These are phyloP conservation scores for Erysiphe pulchra DNA, from an alignment of 2,329 filamentous ascomycete genomes.

Conservation along the genomic window DNA sequence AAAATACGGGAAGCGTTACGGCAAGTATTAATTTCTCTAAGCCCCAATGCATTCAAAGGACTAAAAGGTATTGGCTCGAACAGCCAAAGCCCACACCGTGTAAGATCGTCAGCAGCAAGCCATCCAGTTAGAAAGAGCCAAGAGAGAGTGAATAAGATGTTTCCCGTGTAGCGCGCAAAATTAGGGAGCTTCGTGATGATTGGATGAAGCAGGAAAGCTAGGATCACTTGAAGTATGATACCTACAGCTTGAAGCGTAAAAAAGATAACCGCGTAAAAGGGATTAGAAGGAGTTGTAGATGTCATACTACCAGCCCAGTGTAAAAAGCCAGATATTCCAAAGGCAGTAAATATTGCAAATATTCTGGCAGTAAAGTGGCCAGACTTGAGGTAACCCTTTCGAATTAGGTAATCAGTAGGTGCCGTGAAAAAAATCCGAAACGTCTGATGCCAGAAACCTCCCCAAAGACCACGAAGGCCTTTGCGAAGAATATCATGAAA, in stretches of 20 bases:
- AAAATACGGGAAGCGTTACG: too few species aligned
- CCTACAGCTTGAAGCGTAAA: constrained; percentile 47
- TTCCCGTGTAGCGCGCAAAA: constrained; percentile 24
- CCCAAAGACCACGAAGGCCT: constrained; percentile 64
- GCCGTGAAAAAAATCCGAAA: constrained; percentile 50
- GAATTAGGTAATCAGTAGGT: constrained; percentile 24
- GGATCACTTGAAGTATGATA: constrained; percentile 29
- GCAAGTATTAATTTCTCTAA: too few species aligned
- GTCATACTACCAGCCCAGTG: constrained; percentile 48
- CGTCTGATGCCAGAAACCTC: constrained; percentile 71
- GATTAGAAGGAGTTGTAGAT: constrained; percentile 23
- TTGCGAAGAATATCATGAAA: constrained; percentile 30
- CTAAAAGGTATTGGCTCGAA: constrained; percentile 60
- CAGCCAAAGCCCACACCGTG: constrained; percentile 48
- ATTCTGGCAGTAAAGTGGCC: constrained; percentile 13
- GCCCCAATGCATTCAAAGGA: constrained; percentile 35
- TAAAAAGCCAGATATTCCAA: constrained; percentile 38
- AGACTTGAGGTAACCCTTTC: constrained; percentile 16
- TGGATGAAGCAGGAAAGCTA: constrained; percentile 14
- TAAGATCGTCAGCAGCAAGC: constrained; percentile 52
- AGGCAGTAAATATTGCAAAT: constrained; percentile 24
- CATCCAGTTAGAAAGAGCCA: constrained; percentile 46
- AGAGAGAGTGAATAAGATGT: constrained; percentile 30
- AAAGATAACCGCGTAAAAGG: constrained; percentile 35
- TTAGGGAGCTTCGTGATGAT: constrained; percentile 18